phyloP scores from a whole-genome alignment of 768 basidiomycete species.

The Paxillus rubicundulus region DNA sequence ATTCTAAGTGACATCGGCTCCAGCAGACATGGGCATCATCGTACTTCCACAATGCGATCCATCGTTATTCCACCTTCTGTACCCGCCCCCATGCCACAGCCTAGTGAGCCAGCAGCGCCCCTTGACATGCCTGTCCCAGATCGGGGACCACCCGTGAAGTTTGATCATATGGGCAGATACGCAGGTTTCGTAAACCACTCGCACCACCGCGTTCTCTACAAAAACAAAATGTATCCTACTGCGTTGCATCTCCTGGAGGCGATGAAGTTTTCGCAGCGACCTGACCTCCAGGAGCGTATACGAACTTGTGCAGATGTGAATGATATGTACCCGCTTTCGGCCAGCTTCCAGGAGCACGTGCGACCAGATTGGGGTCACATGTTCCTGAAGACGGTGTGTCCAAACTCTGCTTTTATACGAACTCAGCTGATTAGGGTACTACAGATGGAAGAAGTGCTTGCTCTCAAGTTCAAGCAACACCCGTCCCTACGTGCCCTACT shows the following conservation, averaged over 20 bases:
- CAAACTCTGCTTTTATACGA: background rate
- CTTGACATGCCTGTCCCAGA: constrained; percentile 19
- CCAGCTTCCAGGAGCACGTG: constrained; percentile 35
- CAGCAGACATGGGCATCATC: constrained; percentile 19
- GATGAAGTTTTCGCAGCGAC: constrained; percentile 57
- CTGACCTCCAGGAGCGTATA: constrained; percentile 56
- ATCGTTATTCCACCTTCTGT: constrained; percentile 22
- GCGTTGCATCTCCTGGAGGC: constrained; percentile 78
- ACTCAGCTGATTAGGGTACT: background rate
- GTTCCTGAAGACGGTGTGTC: constrained; percentile 50
- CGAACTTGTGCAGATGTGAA: constrained; percentile 40
- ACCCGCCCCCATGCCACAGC: constrained; percentile 1
- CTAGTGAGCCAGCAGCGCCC: background rate
- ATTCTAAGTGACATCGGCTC: constrained; percentile 14
- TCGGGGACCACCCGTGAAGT: constrained; percentile 31
- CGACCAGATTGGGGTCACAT: constrained; percentile 55
- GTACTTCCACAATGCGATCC: constrained; percentile 18
- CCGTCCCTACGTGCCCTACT: constrained; percentile 52
- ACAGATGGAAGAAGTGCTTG: constrained; percentile 69
- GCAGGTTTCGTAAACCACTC: constrained; percentile 66
- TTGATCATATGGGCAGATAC: constrained; percentile 42
- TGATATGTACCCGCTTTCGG: constrained; percentile 38
- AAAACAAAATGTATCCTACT: constrained; percentile 57
- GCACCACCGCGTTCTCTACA: constrained; percentile 56
- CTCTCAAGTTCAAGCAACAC: constrained; percentile 72